Conservation (phyloP, 306 rosid species). For the Macrotyloma uniflorum region DNA sequence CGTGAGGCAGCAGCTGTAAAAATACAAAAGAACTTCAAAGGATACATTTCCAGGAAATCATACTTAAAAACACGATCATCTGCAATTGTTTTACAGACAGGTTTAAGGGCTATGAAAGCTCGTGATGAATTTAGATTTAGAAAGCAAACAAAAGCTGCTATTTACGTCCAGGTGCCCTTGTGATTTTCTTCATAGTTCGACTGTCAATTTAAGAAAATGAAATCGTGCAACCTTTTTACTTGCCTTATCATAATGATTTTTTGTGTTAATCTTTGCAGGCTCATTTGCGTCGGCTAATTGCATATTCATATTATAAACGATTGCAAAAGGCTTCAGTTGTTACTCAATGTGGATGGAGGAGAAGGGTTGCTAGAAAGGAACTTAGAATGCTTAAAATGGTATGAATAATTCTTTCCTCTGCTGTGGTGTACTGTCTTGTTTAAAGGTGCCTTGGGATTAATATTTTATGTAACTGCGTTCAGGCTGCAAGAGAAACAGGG, state of each 20-base stretch:
- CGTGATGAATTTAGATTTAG: slow-evolving; percentile 96
- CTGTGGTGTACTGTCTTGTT: slow-evolving; percentile 29
- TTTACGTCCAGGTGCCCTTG: slow-evolving; percentile 70
- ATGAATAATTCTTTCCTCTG: slow-evolving; percentile 36
- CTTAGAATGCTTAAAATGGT: slow-evolving; percentile 98
- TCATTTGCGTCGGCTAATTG: slow-evolving; percentile 68
- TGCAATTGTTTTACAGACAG: slow-evolving; percentile 85
- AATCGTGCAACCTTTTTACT: slow-evolving; percentile 22
- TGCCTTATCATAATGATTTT: slow-evolving; percentile 29
- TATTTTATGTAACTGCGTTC: slow-evolving; percentile 40
- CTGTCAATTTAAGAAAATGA: slow-evolving; percentile 19
- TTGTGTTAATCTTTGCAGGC: slow-evolving; percentile 61
- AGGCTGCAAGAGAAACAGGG: slow-evolving; percentile 99
- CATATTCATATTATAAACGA: slow-evolving; percentile 75
- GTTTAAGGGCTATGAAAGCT: slow-evolving; percentile 97
- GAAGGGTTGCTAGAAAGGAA: slow-evolving; percentile 91
- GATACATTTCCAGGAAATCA: slow-evolving; percentile 65
- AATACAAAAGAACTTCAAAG: slow-evolving; percentile 80
- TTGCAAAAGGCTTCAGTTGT: slow-evolving; percentile 82
- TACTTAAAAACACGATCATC: slow-evolving; percentile 57
- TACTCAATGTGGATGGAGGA: slow-evolving; percentile 97
- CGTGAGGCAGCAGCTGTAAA: slow-evolving; percentile 92
- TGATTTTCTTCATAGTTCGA: slow-evolving; percentile 36
- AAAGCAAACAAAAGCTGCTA: slow-evolving; percentile 94
- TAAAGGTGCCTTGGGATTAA: slow-evolving; percentile 34